Conservation (phyloP, 2,329 filamentous ascomycete genomes). For the Thyridium curvatum region DNA sequence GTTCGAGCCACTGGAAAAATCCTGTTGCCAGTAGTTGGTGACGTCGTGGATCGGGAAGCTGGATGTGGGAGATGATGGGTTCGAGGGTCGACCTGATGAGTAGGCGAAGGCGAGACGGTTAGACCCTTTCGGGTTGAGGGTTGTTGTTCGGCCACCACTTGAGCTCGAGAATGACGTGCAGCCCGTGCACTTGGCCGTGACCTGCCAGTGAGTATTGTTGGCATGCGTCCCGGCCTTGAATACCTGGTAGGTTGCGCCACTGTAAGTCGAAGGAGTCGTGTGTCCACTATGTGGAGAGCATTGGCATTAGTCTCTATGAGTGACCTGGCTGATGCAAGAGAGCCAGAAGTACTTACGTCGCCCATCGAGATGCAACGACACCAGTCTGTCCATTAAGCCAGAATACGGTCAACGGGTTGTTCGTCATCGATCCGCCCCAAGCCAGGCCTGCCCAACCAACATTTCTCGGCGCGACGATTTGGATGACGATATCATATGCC, state of each 20-base stretch:
- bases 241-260: constrained; percentile 21
- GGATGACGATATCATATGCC: constrained; percentile 12
- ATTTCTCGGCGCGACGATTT: constrained; percentile 9
- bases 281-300: constrained; percentile 15
- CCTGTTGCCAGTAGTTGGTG: constrained; percentile 17
- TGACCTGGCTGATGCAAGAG: too few species aligned
- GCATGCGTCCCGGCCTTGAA: constrained; percentile 27
- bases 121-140: constrained; percentile 15
- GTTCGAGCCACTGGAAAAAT: constrained; percentile 17
- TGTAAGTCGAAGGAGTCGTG: constrained; percentile 22
- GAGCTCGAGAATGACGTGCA: constrained; percentile 20
- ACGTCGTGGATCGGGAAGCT: constrained; percentile 17
- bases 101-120: constrained; percentile 21
- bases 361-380: constrained; percentile 6
- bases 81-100: constrained; percentile 11
- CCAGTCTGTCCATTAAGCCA: constrained; percentile 8
- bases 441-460: constrained; percentile 13
- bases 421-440: constrained; percentile 12
- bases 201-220: constrained; percentile 33
- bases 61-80: constrained; percentile 10
- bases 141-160: constrained; percentile 9
- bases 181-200: constrained; percentile 31
- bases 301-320: too few species aligned
- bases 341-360: constrained; percentile 2
- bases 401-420: constrained; percentile 9